Percentiles rank a stretch among this genome's conserved stretches.
phyloP scores from a whole-genome alignment of 1,284 basidiomycete species.

The Wallemia hederae region DNA sequence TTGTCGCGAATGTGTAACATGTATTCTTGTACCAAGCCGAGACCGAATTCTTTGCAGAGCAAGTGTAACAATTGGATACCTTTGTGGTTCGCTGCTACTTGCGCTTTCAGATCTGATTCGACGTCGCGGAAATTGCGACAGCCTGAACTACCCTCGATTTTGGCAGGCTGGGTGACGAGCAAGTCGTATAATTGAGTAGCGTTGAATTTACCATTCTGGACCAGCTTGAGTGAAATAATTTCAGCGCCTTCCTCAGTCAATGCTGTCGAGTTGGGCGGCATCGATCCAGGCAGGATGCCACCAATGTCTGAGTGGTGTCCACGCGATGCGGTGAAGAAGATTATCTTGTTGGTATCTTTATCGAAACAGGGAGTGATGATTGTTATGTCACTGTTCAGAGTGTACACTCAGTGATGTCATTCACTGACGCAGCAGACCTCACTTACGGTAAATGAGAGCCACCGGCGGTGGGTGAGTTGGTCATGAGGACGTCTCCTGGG shows the following conservation, averaged over 20 bases:
- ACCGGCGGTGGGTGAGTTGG: constrained; percentile 62
- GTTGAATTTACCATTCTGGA: constrained; percentile 52
- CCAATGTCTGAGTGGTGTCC: constrained; percentile 36
- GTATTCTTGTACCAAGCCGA: constrained; percentile 66
- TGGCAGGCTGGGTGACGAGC: constrained; percentile 59
- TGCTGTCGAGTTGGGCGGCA: constrained; percentile 72
- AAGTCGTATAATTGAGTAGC: constrained; percentile 38
- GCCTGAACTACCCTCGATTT: constrained; percentile 53
- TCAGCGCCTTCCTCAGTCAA: constrained; percentile 84
- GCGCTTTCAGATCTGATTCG: constrained; percentile 74
- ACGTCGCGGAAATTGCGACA: constrained; percentile 62
- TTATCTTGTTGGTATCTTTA: constrained; percentile 27
- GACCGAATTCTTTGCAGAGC: constrained; percentile 63
- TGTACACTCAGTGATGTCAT: neutral
- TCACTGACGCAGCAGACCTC: constrained; percentile 1
- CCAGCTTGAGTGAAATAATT: constrained; percentile 77
- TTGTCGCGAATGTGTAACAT: constrained; percentile 74
- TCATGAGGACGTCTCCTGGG: constrained; percentile 69
- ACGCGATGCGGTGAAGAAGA: constrained; percentile 72
- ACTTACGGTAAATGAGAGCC: constrained; percentile 29
- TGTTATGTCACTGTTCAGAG: constrained; percentile 46
- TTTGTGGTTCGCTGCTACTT: constrained; percentile 89
- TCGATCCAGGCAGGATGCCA: constrained; percentile 54
- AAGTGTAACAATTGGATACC: constrained; percentile 50
- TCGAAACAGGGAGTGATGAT: constrained; percentile 64